These are phyloP conservation scores for Fragilaria crotonensis DNA, from an alignment of 108 stramenopile species.

Conservation along the genomic window DNA sequence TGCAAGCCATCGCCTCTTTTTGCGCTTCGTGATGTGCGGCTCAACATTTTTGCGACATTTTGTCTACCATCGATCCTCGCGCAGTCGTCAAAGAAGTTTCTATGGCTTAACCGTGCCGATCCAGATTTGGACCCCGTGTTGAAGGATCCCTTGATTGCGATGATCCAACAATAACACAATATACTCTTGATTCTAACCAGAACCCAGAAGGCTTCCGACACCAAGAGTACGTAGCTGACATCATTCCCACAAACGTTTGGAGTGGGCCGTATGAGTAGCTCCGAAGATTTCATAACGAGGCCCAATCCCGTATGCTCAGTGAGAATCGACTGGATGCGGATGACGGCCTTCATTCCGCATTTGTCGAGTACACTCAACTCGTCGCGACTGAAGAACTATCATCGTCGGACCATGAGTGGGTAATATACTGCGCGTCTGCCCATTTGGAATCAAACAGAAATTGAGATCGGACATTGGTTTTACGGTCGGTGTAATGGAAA, in stretches of 20 bases:
- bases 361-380: conserved; percentile 12
- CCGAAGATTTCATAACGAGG: conserved; percentile 14
- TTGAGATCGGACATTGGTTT: not conserved
- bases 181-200: conserved; percentile 40
- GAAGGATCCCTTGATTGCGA: conserved; percentile 12
- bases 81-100: conserved; percentile 36
- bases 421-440: conserved; percentile 2
- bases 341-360: conserved; percentile 46
- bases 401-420: not conserved
- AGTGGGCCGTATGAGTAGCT: conserved; percentile 2
- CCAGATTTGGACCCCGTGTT: conserved; percentile 32
- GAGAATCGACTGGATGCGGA: conserved; percentile 76
- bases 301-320: conserved; percentile 27
- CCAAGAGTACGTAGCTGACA: conserved; percentile 5
- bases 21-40: conserved; percentile 35
- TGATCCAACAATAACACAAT: conserved; percentile 27
- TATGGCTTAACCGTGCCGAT: conserved; percentile 54
- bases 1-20: too few relatives aligned
- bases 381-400: not conserved
- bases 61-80: conserved; percentile 44
- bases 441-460: not conserved
- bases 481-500: conserved; percentile 2
- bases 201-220: conserved; percentile 34
- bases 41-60: conserved; percentile 47
- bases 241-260: conserved; percentile 7